A percentile compares a stretch with the other conserved stretches of the same genome.
phyloP scores from a whole-genome alignment of 768 basidiomycete genomes.

The Trametes sanguinea region DNA sequence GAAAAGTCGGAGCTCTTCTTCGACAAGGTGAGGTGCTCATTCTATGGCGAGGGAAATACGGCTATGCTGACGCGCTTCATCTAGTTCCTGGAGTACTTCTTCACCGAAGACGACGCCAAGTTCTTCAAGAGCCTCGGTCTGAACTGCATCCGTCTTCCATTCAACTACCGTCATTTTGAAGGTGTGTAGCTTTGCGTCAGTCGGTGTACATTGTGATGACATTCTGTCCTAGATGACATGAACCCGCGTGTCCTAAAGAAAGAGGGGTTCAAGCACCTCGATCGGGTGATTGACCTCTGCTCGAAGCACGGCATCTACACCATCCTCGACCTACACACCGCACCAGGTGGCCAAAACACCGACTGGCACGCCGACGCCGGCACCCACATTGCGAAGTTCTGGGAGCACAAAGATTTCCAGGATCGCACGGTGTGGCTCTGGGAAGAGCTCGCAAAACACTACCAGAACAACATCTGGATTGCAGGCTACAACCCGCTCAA shows the following conservation, averaged over 20 bases:
- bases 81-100: constrained; percentile 84
- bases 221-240: constrained; percentile 56
- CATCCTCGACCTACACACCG: constrained; percentile 80
- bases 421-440: constrained; percentile 79
- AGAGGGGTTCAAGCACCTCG: constrained; percentile 80
- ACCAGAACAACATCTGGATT: constrained; percentile 57
- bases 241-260: constrained; percentile 78
- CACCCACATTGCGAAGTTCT: constrained; percentile 71
- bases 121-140: constrained; percentile 80
- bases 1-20: constrained; percentile 79
- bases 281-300: constrained; percentile 76
- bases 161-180: constrained; percentile 78
- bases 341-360: constrained; percentile 71
- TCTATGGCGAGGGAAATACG: neutral
- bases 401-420: constrained; percentile 85
- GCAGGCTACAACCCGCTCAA: constrained; percentile 88
- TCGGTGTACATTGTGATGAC: neutral
- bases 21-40: constrained; percentile 57
- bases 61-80: constrained; percentile 37
- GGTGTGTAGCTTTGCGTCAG: constrained; percentile 32
- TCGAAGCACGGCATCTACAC: constrained; percentile 78
- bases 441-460: constrained; percentile 72
- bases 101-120: constrained; percentile 69
- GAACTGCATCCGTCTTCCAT: constrained; percentile 76
- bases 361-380: constrained; percentile 83